Percentiles rank a stretch among this genome's conserved stretches.
Evolutionary conservation across 225 moss, liverwort and hornwort genomes (phyloP).

Genomic region (Neckera pumila): DNA sequence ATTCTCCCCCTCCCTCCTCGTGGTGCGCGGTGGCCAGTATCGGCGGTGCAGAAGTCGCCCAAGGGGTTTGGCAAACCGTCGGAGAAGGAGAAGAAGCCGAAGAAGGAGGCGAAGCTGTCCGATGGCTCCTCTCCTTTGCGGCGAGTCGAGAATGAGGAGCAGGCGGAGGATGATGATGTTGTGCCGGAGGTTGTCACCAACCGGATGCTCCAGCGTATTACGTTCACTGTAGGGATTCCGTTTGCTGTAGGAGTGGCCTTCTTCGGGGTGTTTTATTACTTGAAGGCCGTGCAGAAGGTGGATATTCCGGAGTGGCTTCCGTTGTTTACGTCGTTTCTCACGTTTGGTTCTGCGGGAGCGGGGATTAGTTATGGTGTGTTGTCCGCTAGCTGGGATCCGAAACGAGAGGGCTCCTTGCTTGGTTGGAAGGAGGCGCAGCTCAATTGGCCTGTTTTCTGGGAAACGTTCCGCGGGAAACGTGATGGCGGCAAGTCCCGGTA

Average conservation of each 20-base stretch:
- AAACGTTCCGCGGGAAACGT: conserved; percentile 49
- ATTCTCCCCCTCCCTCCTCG: neutral
- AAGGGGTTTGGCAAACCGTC: conserved; percentile 51
- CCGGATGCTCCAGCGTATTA: conserved; percentile 82
- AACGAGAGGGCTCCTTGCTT: conserved; percentile 65
- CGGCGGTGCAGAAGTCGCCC: conserved; percentile 33
- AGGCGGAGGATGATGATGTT: conserved; percentile 39
- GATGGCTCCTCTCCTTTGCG: neutral
- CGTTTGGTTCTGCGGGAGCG: conserved; percentile 78
- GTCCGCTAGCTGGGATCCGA: conserved; percentile 88
- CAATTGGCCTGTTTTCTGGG: conserved; percentile 91
- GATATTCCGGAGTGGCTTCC: conserved; percentile 98
- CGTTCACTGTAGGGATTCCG: conserved; percentile 69
- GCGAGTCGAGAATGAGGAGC: neutral
- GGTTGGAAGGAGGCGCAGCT: conserved; percentile 97
- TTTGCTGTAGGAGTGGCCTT: conserved; percentile 55
- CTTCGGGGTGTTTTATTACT: conserved; percentile 68
- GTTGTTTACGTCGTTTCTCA: conserved; percentile 65
- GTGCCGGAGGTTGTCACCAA: conserved; percentile 97
- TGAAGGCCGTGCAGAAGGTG: conserved; percentile 80
- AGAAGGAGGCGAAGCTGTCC: neutral
- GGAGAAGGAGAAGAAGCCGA: conserved; percentile 23
- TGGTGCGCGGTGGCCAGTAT: neutral
- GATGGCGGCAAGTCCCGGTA: conserved; percentile 17
- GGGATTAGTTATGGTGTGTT: conserved; percentile 87